Conservation (phyloP, 176 grass and related monocot genomes). For the Lolium multiflorum region DNA sequence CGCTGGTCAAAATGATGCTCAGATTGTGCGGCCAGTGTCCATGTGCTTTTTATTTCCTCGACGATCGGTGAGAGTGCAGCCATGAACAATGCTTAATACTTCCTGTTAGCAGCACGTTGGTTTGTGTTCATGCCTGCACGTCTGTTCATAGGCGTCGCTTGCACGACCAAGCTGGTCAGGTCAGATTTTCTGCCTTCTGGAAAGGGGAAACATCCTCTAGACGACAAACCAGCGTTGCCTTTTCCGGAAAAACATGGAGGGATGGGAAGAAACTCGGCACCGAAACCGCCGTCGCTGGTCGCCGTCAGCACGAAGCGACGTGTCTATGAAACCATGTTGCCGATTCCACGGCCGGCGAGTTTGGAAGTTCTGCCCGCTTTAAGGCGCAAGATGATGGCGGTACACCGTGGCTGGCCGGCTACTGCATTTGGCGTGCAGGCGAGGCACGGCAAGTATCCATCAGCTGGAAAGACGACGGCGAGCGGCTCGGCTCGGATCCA, state of each 20-base stretch:
- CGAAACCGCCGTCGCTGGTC: background rate
- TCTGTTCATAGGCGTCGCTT: background rate
- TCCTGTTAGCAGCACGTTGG: background rate
- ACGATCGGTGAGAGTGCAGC: background rate
- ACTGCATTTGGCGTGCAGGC: slow-evolving; percentile 35
- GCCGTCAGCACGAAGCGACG: slow-evolving; percentile 8
- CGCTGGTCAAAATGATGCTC: background rate
- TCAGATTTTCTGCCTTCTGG: background rate
- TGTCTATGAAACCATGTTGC: background rate
- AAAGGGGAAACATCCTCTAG: background rate
- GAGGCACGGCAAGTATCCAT: slow-evolving; percentile 50
- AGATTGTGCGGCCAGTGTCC: background rate
- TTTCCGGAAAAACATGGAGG: background rate
- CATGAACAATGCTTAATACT: no score
- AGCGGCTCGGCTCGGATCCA: slow-evolving; percentile 22
- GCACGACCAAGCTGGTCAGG: slow-evolving; percentile 8
- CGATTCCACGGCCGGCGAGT: slow-evolving; percentile 27
- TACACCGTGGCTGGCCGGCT: slow-evolving; percentile 24
- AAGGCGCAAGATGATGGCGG: no score
- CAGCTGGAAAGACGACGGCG: slow-evolving; percentile 21
- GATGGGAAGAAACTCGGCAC: background rate
- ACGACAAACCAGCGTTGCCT: background rate
- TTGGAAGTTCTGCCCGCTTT: no score
- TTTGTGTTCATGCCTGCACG: slow-evolving; percentile 29
- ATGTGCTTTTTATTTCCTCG: background rate